Conservation (phyloP, 75 land plant genomes). For the Selaginella moellendorffii region DNA sequence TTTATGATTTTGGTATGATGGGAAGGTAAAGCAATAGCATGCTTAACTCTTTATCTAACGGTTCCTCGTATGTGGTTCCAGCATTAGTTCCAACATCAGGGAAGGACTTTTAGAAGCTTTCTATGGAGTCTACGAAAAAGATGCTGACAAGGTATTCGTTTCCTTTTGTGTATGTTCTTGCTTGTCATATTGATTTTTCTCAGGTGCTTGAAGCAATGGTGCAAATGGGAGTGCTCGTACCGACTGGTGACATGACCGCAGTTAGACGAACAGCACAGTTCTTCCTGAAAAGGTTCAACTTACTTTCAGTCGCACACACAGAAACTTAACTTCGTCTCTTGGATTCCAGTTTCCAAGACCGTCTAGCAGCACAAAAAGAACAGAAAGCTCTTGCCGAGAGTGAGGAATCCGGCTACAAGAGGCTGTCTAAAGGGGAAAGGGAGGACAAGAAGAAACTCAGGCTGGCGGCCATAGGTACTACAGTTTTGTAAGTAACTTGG, state of each 20-base stretch:
- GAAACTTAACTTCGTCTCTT: not conserved
- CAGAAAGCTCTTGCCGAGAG: conserved; percentile 55
- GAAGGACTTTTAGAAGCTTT: conserved; percentile 92
- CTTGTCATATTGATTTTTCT: not conserved
- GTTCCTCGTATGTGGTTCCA: conserved; percentile 27
- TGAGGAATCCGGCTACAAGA: conserved; percentile 73
- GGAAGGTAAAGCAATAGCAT: conserved; percentile 48
- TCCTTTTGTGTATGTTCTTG: not conserved
- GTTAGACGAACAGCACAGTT: conserved; percentile 91
- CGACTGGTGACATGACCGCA: conserved; percentile 96
- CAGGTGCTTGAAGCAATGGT: conserved; percentile 93
- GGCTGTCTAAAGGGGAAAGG: conserved; percentile 65
- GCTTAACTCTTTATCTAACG: not conserved
- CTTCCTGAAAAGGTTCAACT: conserved; percentile 67
- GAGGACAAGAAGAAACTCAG: conserved; percentile 82
- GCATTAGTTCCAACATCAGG: conserved; percentile 90
- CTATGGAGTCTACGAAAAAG: conserved; percentile 97
- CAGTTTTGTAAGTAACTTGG: not conserved
- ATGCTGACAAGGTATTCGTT: conserved; percentile 65
- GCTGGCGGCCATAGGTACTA: conserved; percentile 89
- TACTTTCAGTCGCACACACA: not conserved
- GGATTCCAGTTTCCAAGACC: conserved; percentile 74
- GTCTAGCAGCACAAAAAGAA: conserved; percentile 66
- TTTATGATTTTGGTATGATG: conserved; percentile 99
- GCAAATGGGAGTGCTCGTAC: conserved; percentile 98